A percentile compares a stretch with the other conserved stretches of the same genome.
Evolutionary conservation across 2,329 filamentous ascomycete species (phyloP).

Genomic region (Trichophyton simii): DNA sequence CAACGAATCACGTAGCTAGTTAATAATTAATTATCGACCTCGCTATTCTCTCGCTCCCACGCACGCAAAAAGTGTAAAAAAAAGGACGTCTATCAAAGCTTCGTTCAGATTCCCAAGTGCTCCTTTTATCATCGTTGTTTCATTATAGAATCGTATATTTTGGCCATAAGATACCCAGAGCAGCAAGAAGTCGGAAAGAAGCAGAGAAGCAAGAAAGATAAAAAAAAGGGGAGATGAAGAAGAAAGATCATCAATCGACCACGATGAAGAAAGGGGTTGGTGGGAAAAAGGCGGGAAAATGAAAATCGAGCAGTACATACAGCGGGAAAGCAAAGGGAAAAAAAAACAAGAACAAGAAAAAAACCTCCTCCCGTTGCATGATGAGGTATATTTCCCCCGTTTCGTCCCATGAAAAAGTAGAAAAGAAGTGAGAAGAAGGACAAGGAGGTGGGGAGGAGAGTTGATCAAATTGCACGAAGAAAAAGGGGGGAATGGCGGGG

Average conservation of each 20-base stretch:
- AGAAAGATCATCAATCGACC: not conserved
- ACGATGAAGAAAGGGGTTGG: too few species aligned
- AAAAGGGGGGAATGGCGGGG: not conserved
- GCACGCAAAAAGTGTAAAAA: not conserved
- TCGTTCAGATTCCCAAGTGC: not conserved
- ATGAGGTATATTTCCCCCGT: not conserved
- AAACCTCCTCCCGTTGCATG: not conserved
- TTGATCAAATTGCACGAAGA: slow-evolving; percentile 5
- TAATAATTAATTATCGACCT: not conserved
- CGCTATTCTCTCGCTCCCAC: not conserved
- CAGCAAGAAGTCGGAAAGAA: not conserved
- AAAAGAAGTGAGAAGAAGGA: not conserved
- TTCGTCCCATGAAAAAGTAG: not conserved
- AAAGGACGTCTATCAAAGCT: not conserved
- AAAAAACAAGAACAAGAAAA: not conserved
- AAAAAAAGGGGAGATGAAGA: not conserved
- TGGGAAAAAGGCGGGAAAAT: not conserved
- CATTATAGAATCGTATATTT: slow-evolving; percentile 4
- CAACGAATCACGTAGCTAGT: too few species aligned
- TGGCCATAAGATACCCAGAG: slow-evolving; percentile 1
- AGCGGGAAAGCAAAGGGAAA: not conserved
- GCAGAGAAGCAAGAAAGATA: not conserved
- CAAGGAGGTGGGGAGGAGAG: slow-evolving; percentile 4
- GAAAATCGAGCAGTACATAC: slow-evolving; percentile 3
- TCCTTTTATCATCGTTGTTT: slow-evolving; percentile 2